Base-by-base conservation (phyloP, 2,329 filamentous ascomycete genomes). In the Penicillium expansum region DNA sequence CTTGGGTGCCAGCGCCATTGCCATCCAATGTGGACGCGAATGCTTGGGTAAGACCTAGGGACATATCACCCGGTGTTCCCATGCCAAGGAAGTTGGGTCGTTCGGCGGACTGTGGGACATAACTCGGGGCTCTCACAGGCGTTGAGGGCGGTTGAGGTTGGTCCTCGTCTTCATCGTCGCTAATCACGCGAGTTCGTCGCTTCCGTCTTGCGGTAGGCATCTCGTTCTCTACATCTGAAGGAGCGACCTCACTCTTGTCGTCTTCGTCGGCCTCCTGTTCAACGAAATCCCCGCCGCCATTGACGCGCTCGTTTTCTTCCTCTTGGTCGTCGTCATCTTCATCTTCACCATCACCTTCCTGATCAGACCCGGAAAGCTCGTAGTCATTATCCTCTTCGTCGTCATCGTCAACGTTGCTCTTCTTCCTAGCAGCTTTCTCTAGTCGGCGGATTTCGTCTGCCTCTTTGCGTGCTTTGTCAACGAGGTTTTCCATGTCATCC, bases 1-100 rank as follows among this genome's bases (percentile, higher is more conserved):
- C 73, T 57, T 80, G 69, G 16, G 64, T 70, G 16, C 74, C 73
- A 3, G 71, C 70, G 48, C 81, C 75, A 57, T 80, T 78, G 37
- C 84, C 86, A 47, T 90, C 91, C 85, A 97, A 89, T 1, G 92
- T 96, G 13, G 91, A 91, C 5, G 89, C 90, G 70, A 96, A 97
- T 60, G 94, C 93, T 67, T 96, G 92, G 0, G 91, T 95, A 43
- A 96, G 80, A 10, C 91, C 89, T 41, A 96, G 72, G 6, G 79
- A 74, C 50, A 76, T 67, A 39, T 72, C 69, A 44, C 69, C 70
- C 57, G 67, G 79, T 71, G 63, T 76, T 67, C 86, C 83, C 20
- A 91, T 75, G 1, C 86, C 87, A 4, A 88, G 88, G 56, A 91
- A 89, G 16, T 80, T 84, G 4, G 86, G 87, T 13, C 74, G 74